These are phyloP conservation scores for Starmerella potacharoeniae DNA, from an alignment of 805 yeast species.

Conservation along the genomic window DNA sequence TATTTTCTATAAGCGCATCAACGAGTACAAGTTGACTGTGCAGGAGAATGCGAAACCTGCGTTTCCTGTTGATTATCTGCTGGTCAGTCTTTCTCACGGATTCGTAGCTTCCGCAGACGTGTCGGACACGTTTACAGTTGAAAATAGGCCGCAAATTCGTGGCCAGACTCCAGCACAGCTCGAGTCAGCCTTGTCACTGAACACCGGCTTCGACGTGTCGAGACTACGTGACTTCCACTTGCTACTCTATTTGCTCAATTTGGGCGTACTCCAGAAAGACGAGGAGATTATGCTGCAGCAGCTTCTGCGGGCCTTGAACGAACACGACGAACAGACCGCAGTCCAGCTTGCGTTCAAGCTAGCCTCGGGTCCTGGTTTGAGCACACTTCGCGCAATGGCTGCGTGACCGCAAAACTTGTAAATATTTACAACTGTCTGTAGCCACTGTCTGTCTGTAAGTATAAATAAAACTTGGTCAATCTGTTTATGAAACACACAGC, in stretches of 20 bases:
- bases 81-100: conserved; percentile 85
- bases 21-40: conserved; percentile 83
- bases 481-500: too few species aligned
- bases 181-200: conserved; percentile 38
- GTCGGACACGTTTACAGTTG: conserved; percentile 49
- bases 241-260: conserved; percentile 43
- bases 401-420: neutral
- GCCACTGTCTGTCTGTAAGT: too few species aligned
- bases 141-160: conserved; percentile 66
- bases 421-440: neutral
- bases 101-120: conserved; percentile 43
- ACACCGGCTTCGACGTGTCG: conserved; percentile 15
- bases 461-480: too few species aligned
- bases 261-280: conserved; percentile 45
- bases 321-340: conserved; percentile 24
- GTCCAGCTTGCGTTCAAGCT: conserved; percentile 15
- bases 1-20: conserved; percentile 67
- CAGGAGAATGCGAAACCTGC: conserved; percentile 82
- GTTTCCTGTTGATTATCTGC: conserved; percentile 79
- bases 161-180: conserved; percentile 54
- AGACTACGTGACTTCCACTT: conserved; percentile 64
- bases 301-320: conserved; percentile 5
- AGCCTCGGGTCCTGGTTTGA: conserved; percentile 18
- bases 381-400: conserved; percentile 21
- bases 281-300: conserved; percentile 44